A percentile compares a stretch with the other conserved stretches of the same genome.
Conservation (phyloP, 208 protist species). For the Angomonas deanei region DNA sequence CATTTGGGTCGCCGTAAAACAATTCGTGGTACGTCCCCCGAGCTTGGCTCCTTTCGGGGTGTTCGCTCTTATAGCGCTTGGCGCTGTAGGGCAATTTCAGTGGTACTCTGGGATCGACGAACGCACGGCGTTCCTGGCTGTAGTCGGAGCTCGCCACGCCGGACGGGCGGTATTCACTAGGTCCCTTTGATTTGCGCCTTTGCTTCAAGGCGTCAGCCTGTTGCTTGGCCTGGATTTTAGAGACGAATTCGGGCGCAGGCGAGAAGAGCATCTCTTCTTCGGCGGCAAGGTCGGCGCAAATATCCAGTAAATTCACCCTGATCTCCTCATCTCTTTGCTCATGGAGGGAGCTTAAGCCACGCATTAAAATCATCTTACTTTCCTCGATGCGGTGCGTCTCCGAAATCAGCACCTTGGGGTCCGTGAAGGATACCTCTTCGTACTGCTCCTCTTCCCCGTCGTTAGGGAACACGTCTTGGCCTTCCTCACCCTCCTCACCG, state of each 20-base stretch:
- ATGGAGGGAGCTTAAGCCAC: constrained; percentile 33
- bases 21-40: constrained; percentile 67
- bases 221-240: constrained; percentile 4
- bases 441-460: neutral
- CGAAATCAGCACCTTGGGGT: constrained; percentile 23
- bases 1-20: constrained; percentile 60
- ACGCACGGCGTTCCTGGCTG: constrained; percentile 34
- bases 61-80: constrained; percentile 29
- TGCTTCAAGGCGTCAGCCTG: constrained; percentile 4
- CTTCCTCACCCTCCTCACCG: neutral
- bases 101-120: constrained; percentile 66
- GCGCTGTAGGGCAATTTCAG: constrained; percentile 45
- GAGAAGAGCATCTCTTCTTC: constrained; percentile 75
- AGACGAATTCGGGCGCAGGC: constrained; percentile 43
- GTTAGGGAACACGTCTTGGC: constrained; percentile 6
- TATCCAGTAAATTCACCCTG: constrained; percentile 18
- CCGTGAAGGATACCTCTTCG: constrained; percentile 7
- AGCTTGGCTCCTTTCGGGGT: constrained; percentile 13
- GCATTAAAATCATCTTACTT: constrained; percentile 33
- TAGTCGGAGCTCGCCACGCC: neutral
- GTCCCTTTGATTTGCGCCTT: constrained; percentile 11
- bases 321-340: constrained; percentile 7
- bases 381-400: constrained; percentile 39
- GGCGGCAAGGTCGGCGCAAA: constrained; percentile 41
- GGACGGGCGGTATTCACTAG: constrained; percentile 10